Base-by-base conservation (phyloP, 1,284 basidiomycete genomes). In the Pholiota adiposa region DNA sequence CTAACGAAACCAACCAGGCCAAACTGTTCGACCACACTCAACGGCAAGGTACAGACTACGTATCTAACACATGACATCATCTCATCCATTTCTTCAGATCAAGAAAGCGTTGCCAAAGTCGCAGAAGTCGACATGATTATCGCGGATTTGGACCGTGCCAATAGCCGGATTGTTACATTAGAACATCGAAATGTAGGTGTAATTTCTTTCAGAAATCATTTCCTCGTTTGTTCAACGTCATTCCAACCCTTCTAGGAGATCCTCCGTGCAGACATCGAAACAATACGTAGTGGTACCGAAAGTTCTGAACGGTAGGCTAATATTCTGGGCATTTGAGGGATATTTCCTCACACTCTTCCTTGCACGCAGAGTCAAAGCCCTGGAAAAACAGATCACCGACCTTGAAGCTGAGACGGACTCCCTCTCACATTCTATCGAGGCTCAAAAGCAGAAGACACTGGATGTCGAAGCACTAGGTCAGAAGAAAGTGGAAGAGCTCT, bases 51-150 rank as follows among this genome's bases (percentile, higher is more conserved):
- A 65, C 19, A 21, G 11, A 8, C 2, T 34, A 8, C 21, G 16
- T 49, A 5, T 36, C n/a, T 16, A 19, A 25, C 25, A 16, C 3
- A 25, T 40, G 44, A 27, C 29, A 16, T 5, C 36, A 48, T 36
- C 40, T 4, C 21, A 29, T 43, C 58, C 3, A n/a, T 34, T 34
- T 19, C 16, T 31, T 33, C 66, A 95, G 94, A 97, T 69, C 93
- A 96, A 70, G 96, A 97, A 72, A 90, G 94, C 9, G 82, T 94
- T 2, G 86, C 93, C 0, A 92, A 95, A 65, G 83, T 97, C 27
- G 89, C 92, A 0, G 95, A 97, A 72, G 83, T 96, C 57, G 96
- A 98, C 67, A 91, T 97, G 85, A 86, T 97, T 62, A 90, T 93
- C 23, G 92, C 91, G 14, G 97, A 99, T 75, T 81, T 98, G 41